Evolutionary conservation across 1,284 basidiomycete genomes (phyloP).

Genomic region (Apiotrichum domesticum): DNA sequence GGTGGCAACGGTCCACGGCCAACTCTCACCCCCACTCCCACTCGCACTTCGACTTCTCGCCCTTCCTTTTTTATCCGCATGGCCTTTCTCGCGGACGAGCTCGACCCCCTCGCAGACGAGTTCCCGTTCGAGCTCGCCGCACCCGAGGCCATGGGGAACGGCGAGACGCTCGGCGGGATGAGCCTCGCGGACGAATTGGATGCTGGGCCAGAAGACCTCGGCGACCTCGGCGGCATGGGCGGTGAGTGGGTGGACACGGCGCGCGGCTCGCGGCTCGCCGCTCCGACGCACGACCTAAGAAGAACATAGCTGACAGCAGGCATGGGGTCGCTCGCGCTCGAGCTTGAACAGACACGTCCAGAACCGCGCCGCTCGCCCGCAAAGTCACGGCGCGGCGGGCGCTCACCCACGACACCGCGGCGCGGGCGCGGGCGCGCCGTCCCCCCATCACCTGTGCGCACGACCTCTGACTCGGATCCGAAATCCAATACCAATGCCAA

Average conservation of each 20-base stretch:
- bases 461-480: no score
- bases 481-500: no score
- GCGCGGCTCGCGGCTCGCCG: no score
- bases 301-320: neutral
- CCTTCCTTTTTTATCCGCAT: neutral
- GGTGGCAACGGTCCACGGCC: neutral
- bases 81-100: constrained; percentile 17
- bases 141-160: neutral
- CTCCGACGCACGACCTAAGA: no score
- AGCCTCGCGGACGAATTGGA: constrained; percentile 6
- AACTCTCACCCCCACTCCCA: neutral
- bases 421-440: no score
- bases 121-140: neutral
- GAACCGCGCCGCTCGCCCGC: no score
- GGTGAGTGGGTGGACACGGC: neutral
- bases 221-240: neutral
- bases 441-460: no score
- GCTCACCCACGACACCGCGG: no score
- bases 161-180: neutral
- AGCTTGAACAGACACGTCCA: constrained; percentile 6
- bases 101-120: neutral
- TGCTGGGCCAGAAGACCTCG: constrained; percentile 1
- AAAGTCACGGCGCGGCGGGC: no score
- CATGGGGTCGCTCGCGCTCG: constrained; percentile 7
- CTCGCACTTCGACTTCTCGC: no score